Evolutionary conservation across 2,329 filamentous ascomycete genomes (phyloP).

Genomic region (Cercospora sp.): DNA sequence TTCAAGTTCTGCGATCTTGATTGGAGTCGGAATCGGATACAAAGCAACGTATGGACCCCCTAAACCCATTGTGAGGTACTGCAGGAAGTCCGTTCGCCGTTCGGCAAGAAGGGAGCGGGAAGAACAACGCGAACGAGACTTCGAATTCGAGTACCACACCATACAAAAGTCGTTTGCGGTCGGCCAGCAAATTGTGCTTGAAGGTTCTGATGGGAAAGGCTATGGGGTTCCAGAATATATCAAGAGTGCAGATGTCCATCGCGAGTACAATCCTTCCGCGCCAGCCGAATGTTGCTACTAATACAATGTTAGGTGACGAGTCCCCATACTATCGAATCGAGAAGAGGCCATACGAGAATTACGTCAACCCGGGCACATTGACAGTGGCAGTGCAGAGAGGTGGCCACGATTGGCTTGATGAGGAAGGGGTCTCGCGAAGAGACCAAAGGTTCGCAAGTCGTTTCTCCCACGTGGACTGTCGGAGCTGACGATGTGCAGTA

Average conservation of each 20-base stretch:
- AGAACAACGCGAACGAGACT: not conserved
- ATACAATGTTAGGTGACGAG: not conserved
- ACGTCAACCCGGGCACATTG: not conserved
- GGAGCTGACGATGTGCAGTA: not conserved
- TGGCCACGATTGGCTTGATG: not conserved
- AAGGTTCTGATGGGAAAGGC: not conserved
- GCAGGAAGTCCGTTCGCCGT: too few species aligned
- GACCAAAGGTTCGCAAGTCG: not conserved
- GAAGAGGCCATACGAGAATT: not conserved
- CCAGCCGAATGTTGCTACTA: not conserved
- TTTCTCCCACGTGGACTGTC: not conserved
- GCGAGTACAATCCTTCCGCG: not conserved
- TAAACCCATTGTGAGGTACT: too few species aligned
- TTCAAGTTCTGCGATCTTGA: not conserved
- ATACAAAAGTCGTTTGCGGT: not conserved
- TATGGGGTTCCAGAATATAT: not conserved
- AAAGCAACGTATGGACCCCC: too few species aligned
- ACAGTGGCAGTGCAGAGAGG: not conserved
- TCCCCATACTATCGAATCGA: not conserved
- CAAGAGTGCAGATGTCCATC: not conserved
- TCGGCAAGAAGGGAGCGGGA: not conserved
- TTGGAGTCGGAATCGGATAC: not conserved
- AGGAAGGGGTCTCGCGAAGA: not conserved
- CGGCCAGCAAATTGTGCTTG: not conserved
- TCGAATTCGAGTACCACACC: not conserved